A percentile compares a stretch with the other conserved stretches of the same genome.
phyloP scores from a whole-genome alignment of 169 alveolate species.

The Babesia divergens region DNA sequence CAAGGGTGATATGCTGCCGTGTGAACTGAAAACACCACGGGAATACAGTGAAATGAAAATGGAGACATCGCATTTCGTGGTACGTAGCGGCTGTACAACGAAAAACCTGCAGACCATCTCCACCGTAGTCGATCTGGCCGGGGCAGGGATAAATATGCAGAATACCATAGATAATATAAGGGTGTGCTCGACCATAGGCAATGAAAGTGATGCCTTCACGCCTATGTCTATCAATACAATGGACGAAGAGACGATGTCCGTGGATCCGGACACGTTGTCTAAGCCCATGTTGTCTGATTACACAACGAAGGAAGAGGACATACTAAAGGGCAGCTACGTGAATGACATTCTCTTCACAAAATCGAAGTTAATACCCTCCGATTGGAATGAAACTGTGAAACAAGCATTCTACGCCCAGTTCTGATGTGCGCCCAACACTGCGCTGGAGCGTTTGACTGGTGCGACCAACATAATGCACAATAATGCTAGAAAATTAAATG shows the following conservation, averaged over 20 bases:
- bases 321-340: neutral
- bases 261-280: slow-evolving; percentile 1
- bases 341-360: neutral
- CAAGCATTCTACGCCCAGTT: slow-evolving; percentile 8
- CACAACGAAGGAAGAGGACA: neutral
- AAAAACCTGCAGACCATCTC: slow-evolving; percentile 7
- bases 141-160: neutral
- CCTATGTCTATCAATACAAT: slow-evolving; percentile 24
- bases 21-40: slow-evolving; percentile 55
- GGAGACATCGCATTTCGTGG: slow-evolving; percentile 23
- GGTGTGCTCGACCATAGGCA: neutral
- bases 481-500: neutral
- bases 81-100: slow-evolving; percentile 9
- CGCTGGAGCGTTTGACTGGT: neutral
- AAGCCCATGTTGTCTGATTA: neutral
- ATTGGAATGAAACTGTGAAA: slow-evolving; percentile 3
- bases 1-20: slow-evolving; percentile 48
- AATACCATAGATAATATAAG: neutral
- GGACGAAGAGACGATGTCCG: neutral
- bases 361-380: neutral
- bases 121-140: slow-evolving; percentile 17
- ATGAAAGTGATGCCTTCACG: neutral
- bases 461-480: neutral
- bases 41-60: neutral
- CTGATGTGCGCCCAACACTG: slow-evolving; percentile 27